Evolutionary conservation across 2,329 filamentous ascomycete genomes (phyloP), one percentile per base, ranked within the genome.

Genomic region (Cryphonectria carpinicola): DNA sequence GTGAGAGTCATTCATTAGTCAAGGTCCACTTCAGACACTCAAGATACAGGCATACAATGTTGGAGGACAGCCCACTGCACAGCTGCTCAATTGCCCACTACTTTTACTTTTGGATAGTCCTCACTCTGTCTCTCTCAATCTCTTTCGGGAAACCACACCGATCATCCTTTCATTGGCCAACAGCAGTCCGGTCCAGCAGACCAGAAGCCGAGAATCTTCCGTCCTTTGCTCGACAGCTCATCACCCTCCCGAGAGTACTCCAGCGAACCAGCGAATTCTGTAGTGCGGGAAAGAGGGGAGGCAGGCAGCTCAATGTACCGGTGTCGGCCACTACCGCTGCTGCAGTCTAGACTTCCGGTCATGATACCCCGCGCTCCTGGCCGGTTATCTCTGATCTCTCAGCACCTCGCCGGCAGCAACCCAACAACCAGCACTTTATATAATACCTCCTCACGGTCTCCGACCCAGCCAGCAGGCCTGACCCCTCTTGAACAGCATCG

Each of bases 371-470:
- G 75, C 71, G 72, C 74, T 73, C 74, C 77, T 73, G 74, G 75
- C 71, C 76, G 80, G 64, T 75, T 82, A 28, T 81, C 80, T 66
- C 76, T 79, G 64, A 80, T 82, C 73, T 77, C 79, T n/a, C 74
- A 79, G 74, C 81, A 82, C 69, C 76, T 82, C 75, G 76, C 73
- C 73, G 76, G 67, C 35, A 32, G 62, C 68, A 68, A n/a, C 43
- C 28, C 66, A 14, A 35, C 65, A 35, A 41, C 32, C 58, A 39
- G 39, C 61, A 52, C 2, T 39, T 52, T 37, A 32, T 69, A 58
- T 54, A 65, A n/a, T 17, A 32, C 13, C 19, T 13, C 61, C 25
- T 61, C 64, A 67, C 64, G 32, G 19, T n/a, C 67, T 76, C 76
- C 74, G 77, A 19, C 5, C 78, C 67, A 73, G 74, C 68, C 79